These are phyloP conservation scores for Flaveria ramosissima DNA, from an alignment of 129 eudicot species.

Conservation along the genomic window DNA sequence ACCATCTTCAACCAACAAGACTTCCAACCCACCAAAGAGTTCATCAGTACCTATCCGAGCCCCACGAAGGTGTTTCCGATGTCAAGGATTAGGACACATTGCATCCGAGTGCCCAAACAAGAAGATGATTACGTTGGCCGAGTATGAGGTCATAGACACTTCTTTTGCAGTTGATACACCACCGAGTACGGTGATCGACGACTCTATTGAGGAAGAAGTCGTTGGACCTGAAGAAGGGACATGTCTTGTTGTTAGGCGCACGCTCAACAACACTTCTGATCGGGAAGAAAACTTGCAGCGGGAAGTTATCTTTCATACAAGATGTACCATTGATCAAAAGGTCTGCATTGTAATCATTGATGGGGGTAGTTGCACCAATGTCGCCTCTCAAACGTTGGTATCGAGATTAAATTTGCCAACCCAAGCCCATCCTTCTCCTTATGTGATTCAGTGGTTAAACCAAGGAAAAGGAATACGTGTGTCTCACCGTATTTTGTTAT, in stretches of 20 bases:
- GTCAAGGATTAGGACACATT: neutral
- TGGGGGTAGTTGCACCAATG: no score
- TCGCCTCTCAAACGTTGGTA: neutral
- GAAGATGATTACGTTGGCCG: neutral
- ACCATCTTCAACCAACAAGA: no score
- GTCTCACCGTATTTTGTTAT: neutral
- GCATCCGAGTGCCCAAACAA: no score
- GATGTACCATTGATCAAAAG: neutral
- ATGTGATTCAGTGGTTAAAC: neutral
- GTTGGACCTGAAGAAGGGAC: neutral
- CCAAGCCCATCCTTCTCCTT: conserved; percentile 6
- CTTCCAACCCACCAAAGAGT: neutral
- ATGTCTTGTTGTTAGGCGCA: neutral
- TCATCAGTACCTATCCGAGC: neutral
- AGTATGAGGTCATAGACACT: neutral
- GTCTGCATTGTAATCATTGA: no score
- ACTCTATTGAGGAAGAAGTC: neutral
- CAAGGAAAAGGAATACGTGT: neutral
- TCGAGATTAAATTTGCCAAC: neutral
- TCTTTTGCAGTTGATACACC: neutral
- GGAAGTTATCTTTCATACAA: conserved; percentile 13
- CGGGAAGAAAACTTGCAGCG: neutral
- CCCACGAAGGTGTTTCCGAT: neutral
- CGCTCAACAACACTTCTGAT: neutral
- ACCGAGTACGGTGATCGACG: neutral